Percentiles rank a stretch among this genome's conserved stretches.
phyloP scores from a whole-genome alignment of 2,329 filamentous ascomycete species.

The Lithohypha guttulata region DNA sequence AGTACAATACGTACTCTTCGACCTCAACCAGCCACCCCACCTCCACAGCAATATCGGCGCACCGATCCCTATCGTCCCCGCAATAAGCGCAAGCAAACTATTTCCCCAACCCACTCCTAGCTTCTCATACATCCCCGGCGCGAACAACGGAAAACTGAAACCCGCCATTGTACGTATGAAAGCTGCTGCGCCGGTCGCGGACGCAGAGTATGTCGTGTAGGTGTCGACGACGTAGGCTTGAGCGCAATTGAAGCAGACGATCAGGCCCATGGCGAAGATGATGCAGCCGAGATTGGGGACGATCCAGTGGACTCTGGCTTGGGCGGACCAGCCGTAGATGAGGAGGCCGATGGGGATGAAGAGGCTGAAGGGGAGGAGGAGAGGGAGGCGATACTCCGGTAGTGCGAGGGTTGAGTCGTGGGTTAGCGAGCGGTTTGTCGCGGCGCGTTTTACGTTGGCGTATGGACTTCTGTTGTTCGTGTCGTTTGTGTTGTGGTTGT shows the following conservation, averaged over 20 bases:
- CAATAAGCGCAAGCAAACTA: conserved; percentile 34
- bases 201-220: conserved; percentile 38
- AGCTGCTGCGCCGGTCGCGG: conserved; percentile 37
- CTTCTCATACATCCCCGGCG: conserved; percentile 29
- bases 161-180: conserved; percentile 38
- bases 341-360: conserved; percentile 43
- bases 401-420: conserved; percentile 8
- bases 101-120: conserved; percentile 32
- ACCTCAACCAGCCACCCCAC: conserved; percentile 29
- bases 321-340: conserved; percentile 47
- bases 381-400: conserved; percentile 52
- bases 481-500: conserved; percentile 13
- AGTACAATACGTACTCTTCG: conserved; percentile 20
- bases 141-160: conserved; percentile 42
- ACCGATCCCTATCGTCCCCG: conserved; percentile 27
- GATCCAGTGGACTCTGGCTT: conserved; percentile 41
- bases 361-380: conserved; percentile 43
- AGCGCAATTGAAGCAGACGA: conserved; percentile 33
- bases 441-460: no score
- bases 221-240: conserved; percentile 30
- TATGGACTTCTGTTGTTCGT: background rate
- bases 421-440: no score
- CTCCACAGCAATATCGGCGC: conserved; percentile 36
- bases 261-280: conserved; percentile 38
- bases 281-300: conserved; percentile 43